Conservation (phyloP, 176 grass and related monocot genomes). For the Avena atlantica region DNA sequence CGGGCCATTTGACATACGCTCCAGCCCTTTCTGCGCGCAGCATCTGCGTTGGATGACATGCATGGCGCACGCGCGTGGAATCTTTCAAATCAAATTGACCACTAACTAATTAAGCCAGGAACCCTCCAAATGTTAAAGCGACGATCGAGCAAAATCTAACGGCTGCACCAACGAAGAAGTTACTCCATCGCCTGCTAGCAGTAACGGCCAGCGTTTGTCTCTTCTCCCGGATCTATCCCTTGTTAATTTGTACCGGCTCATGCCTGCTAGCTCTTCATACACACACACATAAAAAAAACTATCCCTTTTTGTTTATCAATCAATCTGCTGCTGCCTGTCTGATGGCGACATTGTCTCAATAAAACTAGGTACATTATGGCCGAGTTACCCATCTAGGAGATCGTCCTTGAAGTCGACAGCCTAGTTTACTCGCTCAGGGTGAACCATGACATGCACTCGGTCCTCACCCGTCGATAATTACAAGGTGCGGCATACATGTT, state of each 20-base stretch:
- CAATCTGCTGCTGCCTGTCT: constrained; percentile 1
- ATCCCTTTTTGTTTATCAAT: constrained; percentile 27
- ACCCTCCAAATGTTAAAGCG: constrained; percentile 48
- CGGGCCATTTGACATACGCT: constrained; percentile 45
- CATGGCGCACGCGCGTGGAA: constrained; percentile 27
- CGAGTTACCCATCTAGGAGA: not conserved
- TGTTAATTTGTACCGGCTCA: constrained; percentile 57
- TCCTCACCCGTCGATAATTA: constrained; percentile 44
- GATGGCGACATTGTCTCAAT: constrained; percentile 34
- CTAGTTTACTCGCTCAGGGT: constrained; percentile 48
- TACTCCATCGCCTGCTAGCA: not conserved
- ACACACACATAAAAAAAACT: not conserved
- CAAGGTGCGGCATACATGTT: constrained; percentile 29
- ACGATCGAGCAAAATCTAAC: constrained; percentile 21
- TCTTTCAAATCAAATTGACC: constrained; percentile 50
- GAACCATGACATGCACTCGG: constrained; percentile 46
- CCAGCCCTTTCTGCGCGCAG: constrained; percentile 30
- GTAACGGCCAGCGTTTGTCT: constrained; percentile 52
- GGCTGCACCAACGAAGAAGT: constrained; percentile 28
- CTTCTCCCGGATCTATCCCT: constrained; percentile 53
- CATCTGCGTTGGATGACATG: constrained; percentile 55
- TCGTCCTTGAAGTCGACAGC: constrained; percentile 18
- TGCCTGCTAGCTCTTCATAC: constrained; percentile 34
- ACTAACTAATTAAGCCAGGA: constrained; percentile 5
- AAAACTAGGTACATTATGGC: constrained; percentile 28